phyloP scores from a whole-genome alignment of 163 green algal genomes.

The Smithsoniella earleae region DNA sequence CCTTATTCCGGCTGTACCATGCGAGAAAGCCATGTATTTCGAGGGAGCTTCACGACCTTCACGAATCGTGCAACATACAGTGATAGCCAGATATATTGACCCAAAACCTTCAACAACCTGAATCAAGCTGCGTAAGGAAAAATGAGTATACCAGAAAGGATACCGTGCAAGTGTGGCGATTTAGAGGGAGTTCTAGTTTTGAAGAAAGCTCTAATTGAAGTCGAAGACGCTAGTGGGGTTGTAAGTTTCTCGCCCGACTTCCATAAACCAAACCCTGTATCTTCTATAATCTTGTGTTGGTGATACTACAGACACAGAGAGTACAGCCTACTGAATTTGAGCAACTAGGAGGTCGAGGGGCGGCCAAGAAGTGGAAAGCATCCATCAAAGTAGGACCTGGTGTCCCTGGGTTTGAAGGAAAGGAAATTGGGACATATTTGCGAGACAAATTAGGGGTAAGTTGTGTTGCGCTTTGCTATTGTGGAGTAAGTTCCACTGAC shows the following conservation, averaged over 20 bases:
- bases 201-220: neutral
- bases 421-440: neutral
- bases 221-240: neutral
- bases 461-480: too few species aligned
- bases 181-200: neutral
- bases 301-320: neutral
- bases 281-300: neutral
- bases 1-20: too few species aligned
- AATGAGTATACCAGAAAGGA: neutral
- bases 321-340: conserved; percentile 7
- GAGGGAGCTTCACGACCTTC: too few species aligned
- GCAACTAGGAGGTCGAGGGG: neutral
- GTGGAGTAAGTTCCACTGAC: too few species aligned
- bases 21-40: too few species aligned
- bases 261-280: neutral
- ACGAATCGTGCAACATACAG: too few species aligned
- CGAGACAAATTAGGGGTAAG: neutral
- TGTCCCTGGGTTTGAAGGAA: neutral
- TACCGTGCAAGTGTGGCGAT: conserved; percentile 7
- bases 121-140: too few species aligned
- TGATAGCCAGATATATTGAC: too few species aligned
- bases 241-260: neutral
- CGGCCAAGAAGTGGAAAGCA: conserved; percentile 14
- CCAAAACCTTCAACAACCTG: too few species aligned
- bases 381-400: conserved; percentile 15